These are phyloP conservation scores for Claviceps quebecensis DNA, from an alignment of 2,329 filamentous ascomycete genomes.

Conservation along the genomic window DNA sequence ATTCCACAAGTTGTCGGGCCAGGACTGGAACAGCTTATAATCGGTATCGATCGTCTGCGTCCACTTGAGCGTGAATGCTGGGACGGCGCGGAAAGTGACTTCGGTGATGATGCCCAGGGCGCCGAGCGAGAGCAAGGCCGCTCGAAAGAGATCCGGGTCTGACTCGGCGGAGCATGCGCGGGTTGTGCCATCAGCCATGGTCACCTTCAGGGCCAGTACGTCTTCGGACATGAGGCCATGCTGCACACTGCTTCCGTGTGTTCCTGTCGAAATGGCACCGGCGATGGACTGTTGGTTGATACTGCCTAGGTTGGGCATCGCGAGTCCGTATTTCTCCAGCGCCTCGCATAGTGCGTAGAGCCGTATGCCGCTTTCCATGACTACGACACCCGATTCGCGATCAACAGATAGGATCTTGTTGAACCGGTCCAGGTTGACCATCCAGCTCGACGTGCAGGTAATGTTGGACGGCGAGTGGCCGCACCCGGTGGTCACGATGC, in stretches of 20 bases:
- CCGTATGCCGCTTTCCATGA: constrained; percentile 79
- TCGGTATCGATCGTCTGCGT: constrained; percentile 64
- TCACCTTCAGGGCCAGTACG: constrained; percentile 61
- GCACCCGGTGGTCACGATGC: constrained; percentile 76
- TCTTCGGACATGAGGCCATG: constrained; percentile 78
- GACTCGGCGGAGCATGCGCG: constrained; percentile 55
- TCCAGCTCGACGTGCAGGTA: constrained; percentile 87
- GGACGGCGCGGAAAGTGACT: constrained; percentile 69
- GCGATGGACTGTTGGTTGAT: constrained; percentile 92
- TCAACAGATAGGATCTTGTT: constrained; percentile 60
- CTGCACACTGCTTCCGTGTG: constrained; percentile 73
- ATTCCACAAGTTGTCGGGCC: constrained; percentile 67
- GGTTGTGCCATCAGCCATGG: constrained; percentile 65
- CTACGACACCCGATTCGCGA: constrained; percentile 48
- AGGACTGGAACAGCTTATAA: constrained; percentile 51
- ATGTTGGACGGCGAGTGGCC: constrained; percentile 85
- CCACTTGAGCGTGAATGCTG: constrained; percentile 78
- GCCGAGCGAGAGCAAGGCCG: constrained; percentile 74
- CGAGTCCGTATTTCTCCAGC: constrained; percentile 62
- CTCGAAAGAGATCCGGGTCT: constrained; percentile 71
- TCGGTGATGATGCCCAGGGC: constrained; percentile 85
- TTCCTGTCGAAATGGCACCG: constrained; percentile 83
- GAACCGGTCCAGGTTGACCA: constrained; percentile 83
- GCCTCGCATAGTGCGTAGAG: constrained; percentile 59
- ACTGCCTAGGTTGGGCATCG: constrained; percentile 83